phyloP scores from a whole-genome alignment of 352 stramenopile genomes.

The Labyrinthula sp. region DNA sequence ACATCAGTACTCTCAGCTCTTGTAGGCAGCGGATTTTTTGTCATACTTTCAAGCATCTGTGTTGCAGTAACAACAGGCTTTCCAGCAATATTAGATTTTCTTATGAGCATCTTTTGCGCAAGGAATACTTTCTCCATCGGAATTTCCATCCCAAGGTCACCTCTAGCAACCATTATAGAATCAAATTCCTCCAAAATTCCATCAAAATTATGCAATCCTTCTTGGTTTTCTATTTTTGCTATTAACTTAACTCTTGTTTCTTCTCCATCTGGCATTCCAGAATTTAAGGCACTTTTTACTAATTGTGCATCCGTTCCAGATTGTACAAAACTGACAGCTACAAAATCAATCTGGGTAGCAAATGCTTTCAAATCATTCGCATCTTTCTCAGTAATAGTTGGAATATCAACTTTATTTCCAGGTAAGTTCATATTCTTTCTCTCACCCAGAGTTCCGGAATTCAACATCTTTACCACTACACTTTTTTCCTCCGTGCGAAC shows the following conservation, averaged over 20 bases:
- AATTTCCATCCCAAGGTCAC: constrained; percentile 57
- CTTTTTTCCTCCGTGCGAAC: constrained; percentile 8
- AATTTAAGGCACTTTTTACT: constrained; percentile 35
- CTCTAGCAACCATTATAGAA: constrained; percentile 77
- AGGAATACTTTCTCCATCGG: constrained; percentile 80
- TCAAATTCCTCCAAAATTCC: constrained; percentile 75
- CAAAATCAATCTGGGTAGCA: constrained; percentile 82
- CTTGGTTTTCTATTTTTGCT: constrained; percentile 83
- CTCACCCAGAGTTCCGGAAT: constrained; percentile 59
- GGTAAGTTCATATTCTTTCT: constrained; percentile 87
- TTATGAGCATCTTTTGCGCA: constrained; percentile 51
- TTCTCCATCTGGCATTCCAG: not conserved
- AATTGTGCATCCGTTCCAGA: constrained; percentile 16
- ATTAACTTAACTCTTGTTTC: constrained; percentile 65
- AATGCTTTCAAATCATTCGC: constrained; percentile 65
- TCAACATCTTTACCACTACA: constrained; percentile 34
- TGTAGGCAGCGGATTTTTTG: constrained; percentile 79
- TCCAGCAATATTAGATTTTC: constrained; percentile 55
- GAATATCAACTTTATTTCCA: constrained; percentile 62
- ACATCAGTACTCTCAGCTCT: constrained; percentile 96
- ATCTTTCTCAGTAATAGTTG: constrained; percentile 57
- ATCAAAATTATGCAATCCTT: constrained; percentile 72
- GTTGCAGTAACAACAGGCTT: constrained; percentile 59
- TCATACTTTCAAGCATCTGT: constrained; percentile 62
- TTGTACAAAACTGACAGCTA: constrained; percentile 88